phyloP scores from a whole-genome alignment of 306 rosid genomes.

The Quercus cerris region DNA sequence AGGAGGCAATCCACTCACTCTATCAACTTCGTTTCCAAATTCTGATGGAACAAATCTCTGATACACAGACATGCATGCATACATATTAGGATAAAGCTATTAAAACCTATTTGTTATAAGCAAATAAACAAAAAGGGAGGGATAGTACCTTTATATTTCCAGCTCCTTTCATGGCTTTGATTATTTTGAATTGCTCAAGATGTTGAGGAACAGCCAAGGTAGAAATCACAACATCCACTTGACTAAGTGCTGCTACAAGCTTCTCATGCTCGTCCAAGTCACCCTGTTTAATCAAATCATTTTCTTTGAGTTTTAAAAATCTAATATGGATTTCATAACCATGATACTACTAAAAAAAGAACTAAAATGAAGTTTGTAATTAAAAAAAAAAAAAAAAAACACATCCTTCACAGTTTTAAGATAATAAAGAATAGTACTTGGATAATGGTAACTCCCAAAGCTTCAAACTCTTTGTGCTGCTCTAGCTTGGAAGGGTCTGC shows the following conservation, averaged over 20 bases:
- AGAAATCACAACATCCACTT: constrained; percentile 44
- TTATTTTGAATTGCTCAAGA: constrained; percentile 40
- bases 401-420: not conserved
- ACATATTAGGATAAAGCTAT: too few relatives aligned
- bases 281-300: constrained; percentile 26
- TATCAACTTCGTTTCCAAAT: constrained; percentile 37
- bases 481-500: constrained; percentile 26
- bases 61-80: too few relatives aligned
- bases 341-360: not conserved
- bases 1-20: constrained; percentile 34
- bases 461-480: constrained; percentile 21
- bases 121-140: too few relatives aligned
- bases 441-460: constrained; percentile 39
- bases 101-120: too few relatives aligned
- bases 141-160: constrained; percentile 40
- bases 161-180: constrained; percentile 43
- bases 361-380: not conserved
- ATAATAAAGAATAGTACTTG: constrained; percentile 10
- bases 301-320: not conserved
- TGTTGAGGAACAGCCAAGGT: constrained; percentile 42
- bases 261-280: constrained; percentile 40
- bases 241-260: constrained; percentile 28
- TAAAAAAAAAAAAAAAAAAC: too few relatives aligned
- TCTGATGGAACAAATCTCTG: constrained; percentile 53
- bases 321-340: too few relatives aligned